phyloP scores from a whole-genome alignment of 306 rosid species.

The Medicago ruthenica region DNA sequence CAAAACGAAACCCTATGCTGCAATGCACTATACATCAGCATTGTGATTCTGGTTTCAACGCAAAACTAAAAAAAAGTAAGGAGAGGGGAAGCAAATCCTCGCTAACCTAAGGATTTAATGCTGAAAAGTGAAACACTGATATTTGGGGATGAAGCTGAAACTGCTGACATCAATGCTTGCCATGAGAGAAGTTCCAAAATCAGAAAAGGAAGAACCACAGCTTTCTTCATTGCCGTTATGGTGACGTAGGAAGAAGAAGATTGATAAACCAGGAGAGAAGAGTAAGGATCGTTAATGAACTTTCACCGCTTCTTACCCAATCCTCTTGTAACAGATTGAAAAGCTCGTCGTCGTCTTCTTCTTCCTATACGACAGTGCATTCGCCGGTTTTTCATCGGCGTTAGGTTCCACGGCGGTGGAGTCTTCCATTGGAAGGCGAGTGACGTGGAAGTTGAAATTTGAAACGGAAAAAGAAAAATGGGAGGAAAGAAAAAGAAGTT shows the following conservation, averaged over 20 bases:
- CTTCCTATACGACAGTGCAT: background rate
- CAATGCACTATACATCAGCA: too few relatives aligned
- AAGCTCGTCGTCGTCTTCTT: background rate
- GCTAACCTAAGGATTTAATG: background rate
- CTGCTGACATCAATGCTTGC: conserved; percentile 60
- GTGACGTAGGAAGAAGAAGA: conserved; percentile 69
- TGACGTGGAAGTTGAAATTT: background rate
- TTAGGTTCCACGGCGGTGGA: background rate
- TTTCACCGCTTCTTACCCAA: conserved; percentile 35
- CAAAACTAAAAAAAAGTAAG: background rate
- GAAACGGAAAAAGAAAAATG: background rate
- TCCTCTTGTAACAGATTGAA: background rate
- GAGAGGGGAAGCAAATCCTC: background rate
- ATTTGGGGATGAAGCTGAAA: background rate
- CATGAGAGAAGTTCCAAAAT: conserved; percentile 70
- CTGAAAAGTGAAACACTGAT: background rate
- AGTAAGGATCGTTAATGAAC: conserved; percentile 63
- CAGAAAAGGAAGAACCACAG: conserved; percentile 82
- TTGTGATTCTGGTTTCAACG: background rate
- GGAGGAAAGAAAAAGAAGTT: background rate
- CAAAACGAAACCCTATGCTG: background rate
- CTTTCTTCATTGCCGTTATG: conserved; percentile 78
- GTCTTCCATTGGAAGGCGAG: background rate
- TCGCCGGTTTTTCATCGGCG: background rate
- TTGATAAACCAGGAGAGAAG: conserved; percentile 51